Conservation (phyloP, 2,329 filamentous ascomycete species). For the Paraconiothyrium sp. region DNA sequence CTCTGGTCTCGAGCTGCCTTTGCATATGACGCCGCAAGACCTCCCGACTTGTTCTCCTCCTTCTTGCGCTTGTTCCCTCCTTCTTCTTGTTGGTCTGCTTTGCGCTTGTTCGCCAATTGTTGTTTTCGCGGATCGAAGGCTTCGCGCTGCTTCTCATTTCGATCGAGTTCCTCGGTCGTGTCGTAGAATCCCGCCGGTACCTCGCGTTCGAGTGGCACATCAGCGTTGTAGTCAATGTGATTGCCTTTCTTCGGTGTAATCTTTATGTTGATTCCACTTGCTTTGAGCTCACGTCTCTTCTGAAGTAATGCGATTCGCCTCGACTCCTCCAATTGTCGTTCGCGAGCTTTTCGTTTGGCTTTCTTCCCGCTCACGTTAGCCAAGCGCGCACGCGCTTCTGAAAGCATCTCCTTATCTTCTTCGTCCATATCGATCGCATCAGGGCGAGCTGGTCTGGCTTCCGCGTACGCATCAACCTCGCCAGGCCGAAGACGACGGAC, state of each 20-base stretch:
- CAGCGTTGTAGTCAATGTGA: slow-evolving; percentile 99
- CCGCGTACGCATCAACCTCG: slow-evolving; percentile 95
- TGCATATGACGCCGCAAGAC: slow-evolving; percentile 85
- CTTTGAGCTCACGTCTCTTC: slow-evolving; percentile 96
- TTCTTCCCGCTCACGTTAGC: slow-evolving; percentile 99
- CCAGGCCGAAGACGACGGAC: slow-evolving; percentile 88
- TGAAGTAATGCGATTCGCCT: slow-evolving; percentile 88
- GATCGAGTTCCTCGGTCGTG: slow-evolving; percentile 80
- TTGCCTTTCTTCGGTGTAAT: slow-evolving; percentile 90
- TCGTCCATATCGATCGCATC: slow-evolving; percentile 99
- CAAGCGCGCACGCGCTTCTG: slow-evolving; percentile 92
- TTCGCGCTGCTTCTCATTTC: slow-evolving; percentile 84
- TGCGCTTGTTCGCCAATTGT: slow-evolving; percentile 89
- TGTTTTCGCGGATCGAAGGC: slow-evolving; percentile 93
- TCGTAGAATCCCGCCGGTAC: slow-evolving; percentile 92
- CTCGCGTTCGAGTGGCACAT: slow-evolving; percentile 96
- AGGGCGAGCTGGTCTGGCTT: slow-evolving; percentile 67
- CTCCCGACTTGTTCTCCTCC: slow-evolving; percentile 78
- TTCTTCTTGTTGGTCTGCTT: slow-evolving; percentile 88
- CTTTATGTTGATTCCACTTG: slow-evolving; percentile 98
- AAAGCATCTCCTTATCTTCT: slow-evolving; percentile 99
- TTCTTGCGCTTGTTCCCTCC: slow-evolving; percentile 84
- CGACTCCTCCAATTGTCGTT: slow-evolving; percentile 94
- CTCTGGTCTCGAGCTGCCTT: slow-evolving; percentile 95
- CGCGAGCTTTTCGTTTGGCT: slow-evolving; percentile 95